Evolutionary conservation across 768 basidiomycete genomes (phyloP).

Genomic region (Phallus indusiatus): DNA sequence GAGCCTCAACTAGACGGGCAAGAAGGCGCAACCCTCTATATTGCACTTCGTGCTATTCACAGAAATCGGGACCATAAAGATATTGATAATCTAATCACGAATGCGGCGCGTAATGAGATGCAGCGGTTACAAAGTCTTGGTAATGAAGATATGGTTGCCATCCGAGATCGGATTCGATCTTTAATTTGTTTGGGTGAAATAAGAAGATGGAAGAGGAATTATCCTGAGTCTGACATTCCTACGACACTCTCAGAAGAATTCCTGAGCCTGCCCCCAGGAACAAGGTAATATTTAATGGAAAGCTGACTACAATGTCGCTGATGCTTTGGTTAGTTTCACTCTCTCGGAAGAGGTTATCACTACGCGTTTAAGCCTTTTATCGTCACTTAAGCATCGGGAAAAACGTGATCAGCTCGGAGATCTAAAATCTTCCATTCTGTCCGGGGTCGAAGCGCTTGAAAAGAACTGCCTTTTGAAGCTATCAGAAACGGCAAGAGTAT

Average conservation of each 20-base stretch:
- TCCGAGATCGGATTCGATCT: constrained; percentile 56
- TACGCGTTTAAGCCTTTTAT: constrained; percentile 73
- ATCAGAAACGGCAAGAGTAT: constrained; percentile 59
- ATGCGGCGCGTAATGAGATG: constrained; percentile 51
- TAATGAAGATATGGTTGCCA: constrained; percentile 71
- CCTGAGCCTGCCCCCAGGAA: constrained; percentile 45
- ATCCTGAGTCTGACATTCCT: constrained; percentile 24
- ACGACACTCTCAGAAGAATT: constrained; percentile 33
- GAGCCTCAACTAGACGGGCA: constrained; percentile 36
- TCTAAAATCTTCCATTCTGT: constrained; percentile 44
- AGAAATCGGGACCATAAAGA: constrained; percentile 53
- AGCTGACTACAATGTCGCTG: constrained; percentile 1
- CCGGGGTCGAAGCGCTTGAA: constrained; percentile 48
- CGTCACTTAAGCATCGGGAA: constrained; percentile 58
- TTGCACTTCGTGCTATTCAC: constrained; percentile 71
- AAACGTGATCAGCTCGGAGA: constrained; percentile 71
- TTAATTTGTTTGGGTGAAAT: constrained; percentile 80
- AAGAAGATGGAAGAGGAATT: constrained; percentile 43
- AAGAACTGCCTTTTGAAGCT: constrained; percentile 61
- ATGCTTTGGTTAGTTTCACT: constrained; percentile 43
- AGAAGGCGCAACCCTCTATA: constrained; percentile 58
- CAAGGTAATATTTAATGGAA: constrained; percentile 27
- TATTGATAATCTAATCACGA: constrained; percentile 41
- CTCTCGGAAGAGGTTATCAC: constrained; percentile 72
- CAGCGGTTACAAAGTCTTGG: constrained; percentile 53